Percentiles rank a stretch among this genome's conserved stretches.
These are phyloP conservation scores for Rhododendron griersonianum DNA, from an alignment of 148 eudicot species.

Conservation along the genomic window DNA sequence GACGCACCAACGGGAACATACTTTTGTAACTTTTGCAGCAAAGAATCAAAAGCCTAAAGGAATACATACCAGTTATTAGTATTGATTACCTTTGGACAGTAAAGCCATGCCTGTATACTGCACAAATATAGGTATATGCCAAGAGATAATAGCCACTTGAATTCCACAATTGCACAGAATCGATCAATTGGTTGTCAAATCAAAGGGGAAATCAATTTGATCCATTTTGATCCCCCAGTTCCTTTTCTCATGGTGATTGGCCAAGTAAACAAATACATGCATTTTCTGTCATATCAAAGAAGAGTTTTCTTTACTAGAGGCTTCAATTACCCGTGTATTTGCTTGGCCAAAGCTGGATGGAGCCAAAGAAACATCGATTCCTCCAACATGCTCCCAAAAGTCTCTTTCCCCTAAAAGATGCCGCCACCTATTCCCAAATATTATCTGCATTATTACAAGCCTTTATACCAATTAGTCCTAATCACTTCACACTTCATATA, in stretches of 20 bases:
- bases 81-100: background rate
- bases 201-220: background rate
- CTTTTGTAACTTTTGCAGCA: conserved; percentile 79
- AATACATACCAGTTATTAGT: background rate
- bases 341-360: conserved; percentile 99
- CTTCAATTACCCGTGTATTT: conserved; percentile 67
- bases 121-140: background rate
- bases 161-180: background rate
- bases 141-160: background rate
- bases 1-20: conserved; percentile 83
- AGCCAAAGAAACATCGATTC: conserved; percentile 82
- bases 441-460: conserved; percentile 53
- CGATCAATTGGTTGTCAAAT: background rate
- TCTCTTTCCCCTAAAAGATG: conserved; percentile 94
- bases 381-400: conserved; percentile 98
- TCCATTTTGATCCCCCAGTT: conserved; percentile 1
- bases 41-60: conserved; percentile 86
- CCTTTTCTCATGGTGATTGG: background rate
- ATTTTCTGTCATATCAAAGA: background rate
- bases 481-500: background rate
- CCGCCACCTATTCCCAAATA: conserved; percentile 97
- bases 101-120: background rate
- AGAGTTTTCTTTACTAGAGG: conserved; percentile 1
- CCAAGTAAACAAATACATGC: background rate
- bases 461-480: background rate